Conservation (phyloP, 2,329 filamentous ascomycete species). For the Xylaria hypoxylon region DNA sequence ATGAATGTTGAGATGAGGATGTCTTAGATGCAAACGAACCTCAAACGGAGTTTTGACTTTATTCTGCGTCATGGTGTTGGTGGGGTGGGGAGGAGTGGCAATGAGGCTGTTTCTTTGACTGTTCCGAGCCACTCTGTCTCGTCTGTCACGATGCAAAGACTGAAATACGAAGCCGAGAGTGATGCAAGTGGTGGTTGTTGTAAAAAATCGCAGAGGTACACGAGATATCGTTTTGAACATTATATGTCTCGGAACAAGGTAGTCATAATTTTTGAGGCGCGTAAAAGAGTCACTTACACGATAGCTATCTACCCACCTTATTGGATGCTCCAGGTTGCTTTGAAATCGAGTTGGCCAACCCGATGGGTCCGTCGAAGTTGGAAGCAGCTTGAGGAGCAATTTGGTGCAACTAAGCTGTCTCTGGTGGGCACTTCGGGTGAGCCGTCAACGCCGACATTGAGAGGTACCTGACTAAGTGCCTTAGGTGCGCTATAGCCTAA, state of each 20-base stretch:
- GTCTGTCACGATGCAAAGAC: slow-evolving; percentile 41
- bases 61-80: slow-evolving; percentile 48
- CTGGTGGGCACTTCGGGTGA: no score
- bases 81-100: slow-evolving; percentile 20
- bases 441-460: no score
- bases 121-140: slow-evolving; percentile 17
- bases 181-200: slow-evolving; percentile 40
- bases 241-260: slow-evolving; percentile 30
- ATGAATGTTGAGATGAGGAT: slow-evolving; percentile 7
- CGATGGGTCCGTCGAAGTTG: slow-evolving; percentile 32
- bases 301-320: slow-evolving; percentile 41
- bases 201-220: slow-evolving; percentile 45
- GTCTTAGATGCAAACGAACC: slow-evolving; percentile 44
- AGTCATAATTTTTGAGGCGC: slow-evolving; percentile 32
- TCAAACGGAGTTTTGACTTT: slow-evolving; percentile 52
- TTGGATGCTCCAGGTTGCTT: slow-evolving; percentile 49
- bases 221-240: slow-evolving; percentile 46
- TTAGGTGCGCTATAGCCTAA: background rate
- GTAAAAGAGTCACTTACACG: slow-evolving; percentile 47
- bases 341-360: slow-evolving; percentile 51
- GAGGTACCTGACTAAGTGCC: no score
- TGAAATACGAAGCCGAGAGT: slow-evolving; percentile 44
- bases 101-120: slow-evolving; percentile 27
- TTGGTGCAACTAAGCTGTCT: background rate
- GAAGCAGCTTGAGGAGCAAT: slow-evolving; percentile 18